Percentiles rank a stretch among this genome's conserved stretches.
phyloP scores from a whole-genome alignment of 2,329 filamentous ascomycete species.

The Polytolypa hystricis region DNA sequence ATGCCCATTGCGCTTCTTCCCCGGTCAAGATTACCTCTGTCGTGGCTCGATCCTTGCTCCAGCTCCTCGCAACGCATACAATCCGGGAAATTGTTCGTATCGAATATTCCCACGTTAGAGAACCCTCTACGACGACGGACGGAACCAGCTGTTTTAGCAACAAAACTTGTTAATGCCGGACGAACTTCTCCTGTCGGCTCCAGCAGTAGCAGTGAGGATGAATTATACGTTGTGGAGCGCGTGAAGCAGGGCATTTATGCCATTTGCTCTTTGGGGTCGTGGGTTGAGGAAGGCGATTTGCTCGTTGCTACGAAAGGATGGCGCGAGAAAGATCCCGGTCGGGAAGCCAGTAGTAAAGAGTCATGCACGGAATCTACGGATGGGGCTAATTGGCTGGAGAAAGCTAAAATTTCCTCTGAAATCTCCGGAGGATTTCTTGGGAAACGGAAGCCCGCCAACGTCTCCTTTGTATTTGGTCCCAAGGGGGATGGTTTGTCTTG shows the following conservation, averaged over 20 bases:
- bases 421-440: constrained; percentile 13
- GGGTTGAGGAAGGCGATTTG: constrained; percentile 28
- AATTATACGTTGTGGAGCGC: constrained; percentile 28
- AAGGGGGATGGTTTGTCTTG: not conserved
- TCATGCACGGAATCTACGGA: too few relatives aligned
- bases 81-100: constrained; percentile 26
- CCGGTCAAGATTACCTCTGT: constrained; percentile 26
- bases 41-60: constrained; percentile 28
- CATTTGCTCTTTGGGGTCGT: constrained; percentile 24
- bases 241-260: constrained; percentile 31
- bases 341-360: not conserved
- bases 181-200: too few relatives aligned
- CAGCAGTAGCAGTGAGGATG: constrained; percentile 8
- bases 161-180: constrained; percentile 18
- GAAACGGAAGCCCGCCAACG: constrained; percentile 17
- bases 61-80: constrained; percentile 18
- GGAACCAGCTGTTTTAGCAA: constrained; percentile 24
- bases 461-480: constrained; percentile 22
- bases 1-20: constrained; percentile 26
- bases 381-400: constrained; percentile 24
- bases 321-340: constrained; percentile 9
- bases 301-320: constrained; percentile 27
- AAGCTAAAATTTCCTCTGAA: constrained; percentile 24
- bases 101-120: constrained; percentile 28
- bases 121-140: constrained; percentile 13